These are phyloP conservation scores for Hypoxylon perforatum DNA, from an alignment of 495 filamentous ascomycete species.

Conservation along the genomic window DNA sequence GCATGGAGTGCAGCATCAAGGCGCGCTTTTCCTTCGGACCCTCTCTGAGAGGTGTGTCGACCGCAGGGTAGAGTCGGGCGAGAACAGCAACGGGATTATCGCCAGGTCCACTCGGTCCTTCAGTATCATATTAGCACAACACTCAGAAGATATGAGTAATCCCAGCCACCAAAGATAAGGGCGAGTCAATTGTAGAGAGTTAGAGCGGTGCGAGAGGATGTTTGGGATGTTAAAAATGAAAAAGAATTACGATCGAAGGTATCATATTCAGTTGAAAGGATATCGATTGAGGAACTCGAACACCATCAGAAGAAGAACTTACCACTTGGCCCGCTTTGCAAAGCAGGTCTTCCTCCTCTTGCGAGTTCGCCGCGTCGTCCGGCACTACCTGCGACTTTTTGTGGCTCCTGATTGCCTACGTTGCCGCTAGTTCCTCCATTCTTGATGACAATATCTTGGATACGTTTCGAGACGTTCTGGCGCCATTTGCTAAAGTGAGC, in stretches of 20 bases:
- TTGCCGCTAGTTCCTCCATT: constrained; percentile 39
- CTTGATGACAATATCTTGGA: constrained; percentile 56
- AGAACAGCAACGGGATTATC: constrained; percentile 53
- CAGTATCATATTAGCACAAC: constrained; percentile 20
- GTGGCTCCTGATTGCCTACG: constrained; percentile 21
- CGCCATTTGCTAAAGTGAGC: constrained; percentile 61
- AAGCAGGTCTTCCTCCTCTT: constrained; percentile 39
- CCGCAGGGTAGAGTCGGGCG: constrained; percentile 57
- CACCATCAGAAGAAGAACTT: constrained; percentile 41
- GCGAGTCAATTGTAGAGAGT: neutral
- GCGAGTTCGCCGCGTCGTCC: constrained; percentile 29
- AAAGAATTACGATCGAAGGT: neutral
- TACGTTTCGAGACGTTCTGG: constrained; percentile 46
- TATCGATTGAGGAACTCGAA: constrained; percentile 4
- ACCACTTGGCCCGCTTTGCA: constrained; percentile 41
- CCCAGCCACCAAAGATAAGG: neutral
- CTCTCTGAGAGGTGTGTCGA: constrained; percentile 53
- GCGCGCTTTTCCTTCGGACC: constrained; percentile 57
- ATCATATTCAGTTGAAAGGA: neutral
- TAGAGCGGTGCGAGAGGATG: neutral
- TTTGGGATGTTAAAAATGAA: neutral
- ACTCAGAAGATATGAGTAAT: neutral
- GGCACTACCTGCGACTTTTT: constrained; percentile 36
- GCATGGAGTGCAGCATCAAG: constrained; percentile 66
- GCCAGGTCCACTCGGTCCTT: constrained; percentile 45